Conservation (phyloP, 495 filamentous ascomycete genomes). For the Penicillium subrubescens region DNA sequence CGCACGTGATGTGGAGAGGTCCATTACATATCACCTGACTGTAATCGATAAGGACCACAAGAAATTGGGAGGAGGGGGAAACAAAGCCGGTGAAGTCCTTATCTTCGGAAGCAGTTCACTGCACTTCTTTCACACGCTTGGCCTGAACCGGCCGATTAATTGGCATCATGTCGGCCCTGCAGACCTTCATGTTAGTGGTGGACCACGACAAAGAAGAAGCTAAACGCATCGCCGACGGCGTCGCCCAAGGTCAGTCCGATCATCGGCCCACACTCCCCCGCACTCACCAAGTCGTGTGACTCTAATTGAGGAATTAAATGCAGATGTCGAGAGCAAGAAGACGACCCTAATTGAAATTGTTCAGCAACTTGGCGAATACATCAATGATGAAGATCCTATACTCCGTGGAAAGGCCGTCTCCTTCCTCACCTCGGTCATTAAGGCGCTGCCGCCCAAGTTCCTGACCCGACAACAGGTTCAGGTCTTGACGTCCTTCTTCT, state of each 20-base stretch:
- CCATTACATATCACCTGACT: conserved; percentile 20
- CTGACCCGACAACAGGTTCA: conserved; percentile 69
- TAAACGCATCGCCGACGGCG: conserved; percentile 55
- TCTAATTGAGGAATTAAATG: conserved; percentile 17
- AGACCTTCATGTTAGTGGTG: conserved; percentile 65
- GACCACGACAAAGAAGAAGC: conserved; percentile 66
- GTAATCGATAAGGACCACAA: conserved; percentile 33
- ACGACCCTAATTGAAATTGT: conserved; percentile 67
- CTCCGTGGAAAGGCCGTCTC: conserved; percentile 66
- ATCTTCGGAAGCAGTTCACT: conserved; percentile 7
- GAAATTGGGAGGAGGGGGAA: conserved; percentile 25
- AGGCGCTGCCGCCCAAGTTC: conserved; percentile 55
- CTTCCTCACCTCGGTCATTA: conserved; percentile 68
- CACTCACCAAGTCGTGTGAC: conserved; percentile 14
- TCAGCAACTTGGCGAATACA: conserved; percentile 67
- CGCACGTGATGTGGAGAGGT: conserved; percentile 26
- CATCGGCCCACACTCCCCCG: conserved; percentile 15
- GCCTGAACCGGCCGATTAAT: conserved; percentile 22
- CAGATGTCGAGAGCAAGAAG: conserved; percentile 64
- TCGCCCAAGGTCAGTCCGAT: conserved; percentile 54
- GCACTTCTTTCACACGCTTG: conserved; percentile 10
- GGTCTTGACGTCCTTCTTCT: conserved; percentile 60
- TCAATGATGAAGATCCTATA: conserved; percentile 69
- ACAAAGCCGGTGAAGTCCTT: background rate
- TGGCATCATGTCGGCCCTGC: conserved; percentile 60